phyloP scores from a whole-genome alignment of 352 stramenopile genomes.

The Nothophytophthora sp. region DNA sequence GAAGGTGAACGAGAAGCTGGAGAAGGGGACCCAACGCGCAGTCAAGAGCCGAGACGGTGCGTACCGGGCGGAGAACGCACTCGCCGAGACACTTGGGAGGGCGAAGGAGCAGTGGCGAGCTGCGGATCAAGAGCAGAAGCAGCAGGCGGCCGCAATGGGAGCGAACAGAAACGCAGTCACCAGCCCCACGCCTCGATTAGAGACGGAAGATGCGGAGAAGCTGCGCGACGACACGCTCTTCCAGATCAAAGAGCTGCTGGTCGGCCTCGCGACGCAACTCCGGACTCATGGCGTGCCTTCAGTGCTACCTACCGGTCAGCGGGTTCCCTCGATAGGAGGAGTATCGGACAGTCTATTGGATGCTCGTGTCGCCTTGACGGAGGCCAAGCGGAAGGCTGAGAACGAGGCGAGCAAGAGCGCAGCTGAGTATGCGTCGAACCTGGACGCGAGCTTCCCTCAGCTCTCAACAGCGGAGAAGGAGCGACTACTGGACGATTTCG shows the following conservation, averaged over 20 bases:
- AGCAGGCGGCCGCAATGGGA: neutral
- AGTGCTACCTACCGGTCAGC: neutral
- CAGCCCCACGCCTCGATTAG: no score
- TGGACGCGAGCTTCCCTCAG: constrained; percentile 44
- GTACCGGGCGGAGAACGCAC: constrained; percentile 19
- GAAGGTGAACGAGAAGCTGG: constrained; percentile 28
- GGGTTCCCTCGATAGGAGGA: neutral
- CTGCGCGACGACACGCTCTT: constrained; percentile 44
- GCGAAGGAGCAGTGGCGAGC: constrained; percentile 24
- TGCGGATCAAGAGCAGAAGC: constrained; percentile 16
- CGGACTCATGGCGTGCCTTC: constrained; percentile 11
- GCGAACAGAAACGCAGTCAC: neutral
- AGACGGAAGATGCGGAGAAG: constrained; percentile 18
- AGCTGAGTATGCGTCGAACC: constrained; percentile 37
- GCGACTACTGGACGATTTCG: constrained; percentile 52
- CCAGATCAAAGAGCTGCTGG: constrained; percentile 60
- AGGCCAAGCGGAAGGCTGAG: constrained; percentile 13
- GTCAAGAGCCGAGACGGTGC: constrained; percentile 16
- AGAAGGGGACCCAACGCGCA: constrained; percentile 18
- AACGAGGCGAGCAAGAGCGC: constrained; percentile 27
- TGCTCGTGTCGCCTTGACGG: neutral
- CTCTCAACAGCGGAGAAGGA: constrained; percentile 50
- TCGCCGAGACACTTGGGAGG: constrained; percentile 13
- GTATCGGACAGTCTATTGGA: neutral
- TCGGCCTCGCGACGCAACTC: constrained; percentile 32